phyloP scores from a whole-genome alignment of 148 eudicot genomes.

The Chenopodium berlandieri region DNA sequence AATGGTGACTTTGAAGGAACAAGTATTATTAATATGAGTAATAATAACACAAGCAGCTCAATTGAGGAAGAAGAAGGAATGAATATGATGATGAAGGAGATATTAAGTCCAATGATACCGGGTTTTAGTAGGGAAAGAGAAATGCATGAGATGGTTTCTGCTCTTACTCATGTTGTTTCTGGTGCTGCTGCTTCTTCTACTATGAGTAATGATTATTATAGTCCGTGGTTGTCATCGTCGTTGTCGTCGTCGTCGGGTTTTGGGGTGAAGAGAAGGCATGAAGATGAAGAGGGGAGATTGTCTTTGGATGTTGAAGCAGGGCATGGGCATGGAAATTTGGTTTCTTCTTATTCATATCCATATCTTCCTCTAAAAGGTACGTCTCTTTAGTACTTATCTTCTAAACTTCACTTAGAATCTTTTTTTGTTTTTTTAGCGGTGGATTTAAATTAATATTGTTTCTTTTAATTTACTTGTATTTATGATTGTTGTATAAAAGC shows the following conservation, averaged over 20 bases:
- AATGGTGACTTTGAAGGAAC: not conserved
- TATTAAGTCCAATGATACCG: conserved; percentile 36
- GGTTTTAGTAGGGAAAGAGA: conserved; percentile 56
- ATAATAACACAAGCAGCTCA: not conserved
- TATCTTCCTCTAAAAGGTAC: conserved; percentile 29
- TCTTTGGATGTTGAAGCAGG: not conserved
- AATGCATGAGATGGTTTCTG: conserved; percentile 63
- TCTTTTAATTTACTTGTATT: not conserved
- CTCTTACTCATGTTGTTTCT: conserved; percentile 60
- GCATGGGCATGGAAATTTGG: conserved; percentile 14
- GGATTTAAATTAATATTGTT: not conserved
- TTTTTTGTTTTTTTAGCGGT: conserved; percentile 5
- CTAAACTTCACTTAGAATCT: conserved; percentile 16
- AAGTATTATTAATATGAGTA: not conserved
- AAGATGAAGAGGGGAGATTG: not conserved
- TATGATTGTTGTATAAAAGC: not conserved
- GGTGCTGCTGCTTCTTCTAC: conserved; percentile 19
- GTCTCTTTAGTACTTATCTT: conserved; percentile 10
- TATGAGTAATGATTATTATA: no score
- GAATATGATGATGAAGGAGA: conserved; percentile 11
- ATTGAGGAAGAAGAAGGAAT: conserved; percentile 23
- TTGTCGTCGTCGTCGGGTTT: not conserved
- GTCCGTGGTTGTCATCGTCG: no score
- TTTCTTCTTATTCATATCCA: conserved; percentile 17
- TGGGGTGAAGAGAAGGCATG: conserved; percentile 23